Conservation (phyloP, 257 asterid genomes). For the Striga asiatica region DNA sequence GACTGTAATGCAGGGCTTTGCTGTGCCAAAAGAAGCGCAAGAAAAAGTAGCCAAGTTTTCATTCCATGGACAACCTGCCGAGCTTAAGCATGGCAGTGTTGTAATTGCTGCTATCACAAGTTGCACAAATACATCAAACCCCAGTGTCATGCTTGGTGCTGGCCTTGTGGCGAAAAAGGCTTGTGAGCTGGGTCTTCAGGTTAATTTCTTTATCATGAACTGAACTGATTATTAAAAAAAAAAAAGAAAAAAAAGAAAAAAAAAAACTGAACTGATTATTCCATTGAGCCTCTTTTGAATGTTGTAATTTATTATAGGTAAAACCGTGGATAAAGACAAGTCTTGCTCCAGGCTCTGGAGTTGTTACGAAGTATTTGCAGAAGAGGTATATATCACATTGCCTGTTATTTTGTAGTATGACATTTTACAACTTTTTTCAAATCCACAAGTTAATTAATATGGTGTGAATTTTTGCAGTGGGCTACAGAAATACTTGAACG, state of each 20-base stretch:
- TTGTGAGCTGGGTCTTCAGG: constrained; percentile 79
- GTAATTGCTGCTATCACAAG: constrained; percentile 96
- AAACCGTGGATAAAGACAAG: constrained; percentile 98
- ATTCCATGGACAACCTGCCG: constrained; percentile 78
- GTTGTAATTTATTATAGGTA: constrained; percentile 47
- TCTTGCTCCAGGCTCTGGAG: constrained; percentile 97
- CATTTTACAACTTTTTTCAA: neutral
- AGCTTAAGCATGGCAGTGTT: constrained; percentile 89
- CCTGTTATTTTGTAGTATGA: neutral
- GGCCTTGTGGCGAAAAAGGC: constrained; percentile 91
- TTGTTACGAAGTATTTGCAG: constrained; percentile 67
- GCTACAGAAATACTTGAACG: constrained; percentile 60
- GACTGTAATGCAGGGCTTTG: constrained; percentile 55
- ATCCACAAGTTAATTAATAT: neutral
- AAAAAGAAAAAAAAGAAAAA: too few species aligned
- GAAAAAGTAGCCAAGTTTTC: constrained; percentile 68
- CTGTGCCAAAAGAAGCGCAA: constrained; percentile 78
- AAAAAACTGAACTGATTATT: neutral
- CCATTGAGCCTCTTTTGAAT: neutral
- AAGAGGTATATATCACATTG: constrained; percentile 44
- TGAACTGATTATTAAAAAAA: neutral
- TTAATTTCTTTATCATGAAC: constrained; percentile 15
- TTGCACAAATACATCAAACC: constrained; percentile 94
- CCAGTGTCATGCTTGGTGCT: constrained; percentile 97
- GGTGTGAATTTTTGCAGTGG: constrained; percentile 46